A percentile compares a stretch with the other conserved stretches of the same genome.
phyloP scores from a whole-genome alignment of 331 rosid genomes.

The Quercus phellos region DNA sequence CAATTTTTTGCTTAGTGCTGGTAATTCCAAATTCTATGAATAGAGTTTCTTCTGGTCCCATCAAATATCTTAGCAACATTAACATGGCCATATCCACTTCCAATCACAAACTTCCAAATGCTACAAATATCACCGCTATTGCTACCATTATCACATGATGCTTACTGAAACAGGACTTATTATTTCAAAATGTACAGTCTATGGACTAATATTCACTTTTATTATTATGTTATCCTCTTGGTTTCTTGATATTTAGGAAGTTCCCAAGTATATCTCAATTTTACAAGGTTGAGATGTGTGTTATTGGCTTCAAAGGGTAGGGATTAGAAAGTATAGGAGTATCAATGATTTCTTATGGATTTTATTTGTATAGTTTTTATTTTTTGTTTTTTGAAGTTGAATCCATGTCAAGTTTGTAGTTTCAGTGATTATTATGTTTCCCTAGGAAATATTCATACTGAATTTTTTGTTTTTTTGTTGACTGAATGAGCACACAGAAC shows the following conservation, averaged over 20 bases:
- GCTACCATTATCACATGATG: not conserved
- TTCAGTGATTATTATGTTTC: not conserved
- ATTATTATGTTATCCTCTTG: not conserved
- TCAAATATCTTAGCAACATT: not conserved
- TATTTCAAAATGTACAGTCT: not conserved
- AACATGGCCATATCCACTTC: not conserved
- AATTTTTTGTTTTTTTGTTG: conserved; percentile 24
- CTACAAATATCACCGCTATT: not conserved
- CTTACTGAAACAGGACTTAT: not conserved
- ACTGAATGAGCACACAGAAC: conserved; percentile 39
- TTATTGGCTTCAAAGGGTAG: not conserved
- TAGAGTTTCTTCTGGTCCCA: not conserved
- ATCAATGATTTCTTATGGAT: not conserved
- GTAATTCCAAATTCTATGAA: not conserved
- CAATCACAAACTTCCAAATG: not conserved
- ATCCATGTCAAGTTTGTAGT: not conserved
- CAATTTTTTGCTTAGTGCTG: not conserved
- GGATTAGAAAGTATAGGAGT: not conserved
- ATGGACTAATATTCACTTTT: not conserved
- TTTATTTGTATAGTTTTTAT: not conserved
- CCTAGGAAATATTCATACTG: not conserved
- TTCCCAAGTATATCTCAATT: not conserved
- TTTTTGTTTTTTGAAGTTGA: not conserved
- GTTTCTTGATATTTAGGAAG: not conserved
- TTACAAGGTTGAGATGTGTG: not conserved